Evolutionary conservation across 2,329 filamentous ascomycete species (phyloP), one percentile per base, ranked within the genome.

Genomic region (Sporothrix pseudoabietina): DNA sequence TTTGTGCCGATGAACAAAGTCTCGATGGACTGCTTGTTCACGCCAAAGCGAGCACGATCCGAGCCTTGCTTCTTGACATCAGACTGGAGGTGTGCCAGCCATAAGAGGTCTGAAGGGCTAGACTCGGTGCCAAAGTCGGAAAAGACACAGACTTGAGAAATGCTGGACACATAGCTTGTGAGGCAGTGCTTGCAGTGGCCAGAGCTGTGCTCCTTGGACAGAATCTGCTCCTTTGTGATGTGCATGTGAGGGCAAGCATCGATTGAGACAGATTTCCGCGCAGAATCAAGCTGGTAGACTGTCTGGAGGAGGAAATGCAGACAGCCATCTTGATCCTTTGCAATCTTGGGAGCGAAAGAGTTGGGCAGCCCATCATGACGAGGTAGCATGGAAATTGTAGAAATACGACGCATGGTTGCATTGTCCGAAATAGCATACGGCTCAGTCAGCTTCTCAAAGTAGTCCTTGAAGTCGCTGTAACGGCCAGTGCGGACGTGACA

Each of bases 261-360:
- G n/a, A 71, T 59, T 0, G n/a, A 19, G 52, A 57, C 26, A 32
- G 35, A 44, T 6, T 10, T 0, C 66, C 12, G 66, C 8, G 35
- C 9, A 16, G 35, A 22, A 55, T 19, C 22, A 6, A 59, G 35
- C 14, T 71, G 69, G 10, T 47, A 59, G 69, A 59, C 12, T 8
- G 39, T 61, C 69, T 59, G 69, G 19, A 71, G 54, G 6, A 71
- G 54, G 39, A 59, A 71, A 16, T 47, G 69, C 52, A 71, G 54
- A n/a, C 39, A 47, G 26, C 19, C 69, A 30, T 71, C 54, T 3
- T 26, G 22, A 22, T 47, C 69, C 54, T 47, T 47, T 14, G 26
- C 69, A n/a, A 71, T 16, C 10, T 49, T 57, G 39, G 69, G 69
- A n/a, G 52, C 47, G 26, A 71, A 47, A 14, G 54, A 59, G 54